A percentile compares a stretch with the other conserved stretches of the same genome.
These are phyloP conservation scores for Cercophora scortea DNA, from an alignment of 495 filamentous ascomycete species.

Conservation along the genomic window DNA sequence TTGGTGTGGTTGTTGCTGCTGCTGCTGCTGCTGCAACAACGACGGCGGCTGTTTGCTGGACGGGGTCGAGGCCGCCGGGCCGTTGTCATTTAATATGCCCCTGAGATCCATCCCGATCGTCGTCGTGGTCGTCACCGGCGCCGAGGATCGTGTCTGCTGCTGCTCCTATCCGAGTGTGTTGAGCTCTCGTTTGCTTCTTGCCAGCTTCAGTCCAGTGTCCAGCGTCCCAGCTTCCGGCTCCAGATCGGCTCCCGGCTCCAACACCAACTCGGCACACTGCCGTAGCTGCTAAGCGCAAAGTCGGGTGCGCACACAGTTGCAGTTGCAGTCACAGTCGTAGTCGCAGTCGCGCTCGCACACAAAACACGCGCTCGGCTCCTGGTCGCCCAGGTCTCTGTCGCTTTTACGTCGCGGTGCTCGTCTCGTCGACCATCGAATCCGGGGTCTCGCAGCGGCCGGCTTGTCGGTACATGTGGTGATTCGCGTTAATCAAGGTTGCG, in stretches of 20 bases:
- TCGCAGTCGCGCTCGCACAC: background rate
- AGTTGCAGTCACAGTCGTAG: background rate
- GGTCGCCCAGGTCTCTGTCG: background rate
- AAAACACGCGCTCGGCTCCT: background rate
- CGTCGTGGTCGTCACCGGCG: background rate
- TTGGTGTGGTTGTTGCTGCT: conserved; percentile 17
- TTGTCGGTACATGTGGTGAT: background rate
- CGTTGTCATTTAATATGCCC: conserved; percentile 45
- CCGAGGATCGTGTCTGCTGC: background rate
- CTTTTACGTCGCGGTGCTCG: conserved; percentile 3
- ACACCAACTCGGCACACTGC: too few species aligned
- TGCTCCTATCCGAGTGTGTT: background rate
- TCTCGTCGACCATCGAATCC: conserved; percentile 10
- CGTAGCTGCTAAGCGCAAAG: too few species aligned
- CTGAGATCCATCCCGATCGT: conserved; percentile 45
- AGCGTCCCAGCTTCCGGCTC: too few species aligned
- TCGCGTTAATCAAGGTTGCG: background rate
- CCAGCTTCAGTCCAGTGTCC: background rate
- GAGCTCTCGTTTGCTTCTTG: background rate
- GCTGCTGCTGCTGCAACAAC: conserved; percentile 15
- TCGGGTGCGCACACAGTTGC: too few species aligned
- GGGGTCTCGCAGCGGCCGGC: background rate
- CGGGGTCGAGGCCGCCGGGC: conserved; percentile 17
- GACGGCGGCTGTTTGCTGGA: conserved; percentile 17
- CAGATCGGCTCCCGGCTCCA: too few species aligned